These are phyloP conservation scores for Cladophialophora psammophila DNA, from an alignment of 2,329 filamentous ascomycete genomes.

Conservation along the genomic window DNA sequence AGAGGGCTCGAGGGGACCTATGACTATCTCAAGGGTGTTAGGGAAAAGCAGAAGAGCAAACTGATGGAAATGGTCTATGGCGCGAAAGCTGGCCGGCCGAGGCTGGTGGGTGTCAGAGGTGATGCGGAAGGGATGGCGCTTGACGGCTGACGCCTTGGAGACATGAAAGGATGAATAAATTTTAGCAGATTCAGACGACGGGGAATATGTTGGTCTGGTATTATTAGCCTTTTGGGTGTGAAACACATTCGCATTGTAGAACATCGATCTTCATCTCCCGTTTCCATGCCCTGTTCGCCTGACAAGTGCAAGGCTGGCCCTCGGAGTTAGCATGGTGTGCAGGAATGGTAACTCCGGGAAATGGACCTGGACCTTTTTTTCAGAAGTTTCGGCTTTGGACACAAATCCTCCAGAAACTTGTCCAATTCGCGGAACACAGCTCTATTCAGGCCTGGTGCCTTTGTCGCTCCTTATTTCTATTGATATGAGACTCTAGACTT, in stretches of 20 bases:
- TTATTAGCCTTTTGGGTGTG: background rate
- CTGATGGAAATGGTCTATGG: slow-evolving; percentile 82
- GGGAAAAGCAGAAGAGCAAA: slow-evolving; percentile 81
- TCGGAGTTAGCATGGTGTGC: background rate
- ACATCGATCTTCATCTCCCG: background rate
- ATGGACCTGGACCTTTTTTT: background rate
- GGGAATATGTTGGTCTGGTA: background rate
- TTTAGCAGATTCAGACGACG: background rate
- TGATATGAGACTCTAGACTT: background rate
- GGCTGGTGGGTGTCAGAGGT: slow-evolving; percentile 30
- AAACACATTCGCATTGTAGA: background rate
- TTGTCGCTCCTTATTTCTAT: slow-evolving; percentile 10
- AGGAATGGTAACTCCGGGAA: background rate
- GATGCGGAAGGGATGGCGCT: slow-evolving; percentile 33
- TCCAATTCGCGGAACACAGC: background rate
- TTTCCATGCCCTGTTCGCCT: too few species aligned
- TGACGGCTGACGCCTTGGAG: slow-evolving; percentile 24
- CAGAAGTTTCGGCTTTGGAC: background rate
- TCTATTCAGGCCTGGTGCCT: slow-evolving; percentile 15
- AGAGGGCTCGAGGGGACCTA: slow-evolving; percentile 80
- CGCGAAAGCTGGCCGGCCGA: slow-evolving; percentile 38
- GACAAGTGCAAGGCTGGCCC: background rate
- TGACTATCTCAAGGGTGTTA: slow-evolving; percentile 75
- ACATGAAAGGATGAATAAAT: slow-evolving; percentile 6
- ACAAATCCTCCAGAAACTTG: background rate